These are phyloP conservation scores for Penicillium sp. DNA, from an alignment of 2,329 filamentous ascomycete species.

Conservation along the genomic window DNA sequence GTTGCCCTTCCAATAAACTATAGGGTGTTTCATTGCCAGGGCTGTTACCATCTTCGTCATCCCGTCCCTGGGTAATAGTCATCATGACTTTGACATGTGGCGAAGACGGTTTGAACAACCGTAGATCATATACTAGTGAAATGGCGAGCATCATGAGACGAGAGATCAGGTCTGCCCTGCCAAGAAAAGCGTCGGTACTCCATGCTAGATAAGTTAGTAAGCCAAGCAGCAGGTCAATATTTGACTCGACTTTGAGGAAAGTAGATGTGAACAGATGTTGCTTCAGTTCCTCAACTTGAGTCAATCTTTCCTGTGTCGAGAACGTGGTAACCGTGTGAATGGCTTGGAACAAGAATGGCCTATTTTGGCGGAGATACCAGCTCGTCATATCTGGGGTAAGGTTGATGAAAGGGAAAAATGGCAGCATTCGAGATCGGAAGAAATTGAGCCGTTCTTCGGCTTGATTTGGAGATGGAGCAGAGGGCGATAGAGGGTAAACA, in stretches of 20 bases:
- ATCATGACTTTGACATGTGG: slow-evolving; percentile 33
- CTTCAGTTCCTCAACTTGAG: slow-evolving; percentile 33
- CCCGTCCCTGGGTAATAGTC: slow-evolving; percentile 28
- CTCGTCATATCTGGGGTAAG: slow-evolving; percentile 28
- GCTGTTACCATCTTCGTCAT: slow-evolving; percentile 14
- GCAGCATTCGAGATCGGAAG: slow-evolving; percentile 38
- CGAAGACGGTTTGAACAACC: slow-evolving; percentile 32
- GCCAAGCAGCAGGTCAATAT: slow-evolving; percentile 38
- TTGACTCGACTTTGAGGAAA: slow-evolving; percentile 29
- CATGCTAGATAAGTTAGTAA: slow-evolving; percentile 40
- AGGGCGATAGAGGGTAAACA: no score
- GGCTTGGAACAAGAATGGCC: slow-evolving; percentile 38
- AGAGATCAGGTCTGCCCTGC: slow-evolving; percentile 30
- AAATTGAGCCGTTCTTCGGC: slow-evolving; percentile 23
- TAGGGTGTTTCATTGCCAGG: slow-evolving; percentile 11
- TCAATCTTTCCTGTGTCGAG: slow-evolving; percentile 28
- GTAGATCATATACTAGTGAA: slow-evolving; percentile 39
- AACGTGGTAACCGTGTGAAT: slow-evolving; percentile 36
- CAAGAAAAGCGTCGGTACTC: slow-evolving; percentile 39
- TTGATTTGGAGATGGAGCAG: not conserved
- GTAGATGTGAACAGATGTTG: slow-evolving; percentile 28
- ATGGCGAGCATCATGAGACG: slow-evolving; percentile 40
- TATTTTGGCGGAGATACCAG: slow-evolving; percentile 31
- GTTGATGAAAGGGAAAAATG: slow-evolving; percentile 37
- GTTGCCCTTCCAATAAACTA: slow-evolving; percentile 26